Conservation (phyloP, 2,329 filamentous ascomycete species). For the Gnomoniopsis sp. region DNA sequence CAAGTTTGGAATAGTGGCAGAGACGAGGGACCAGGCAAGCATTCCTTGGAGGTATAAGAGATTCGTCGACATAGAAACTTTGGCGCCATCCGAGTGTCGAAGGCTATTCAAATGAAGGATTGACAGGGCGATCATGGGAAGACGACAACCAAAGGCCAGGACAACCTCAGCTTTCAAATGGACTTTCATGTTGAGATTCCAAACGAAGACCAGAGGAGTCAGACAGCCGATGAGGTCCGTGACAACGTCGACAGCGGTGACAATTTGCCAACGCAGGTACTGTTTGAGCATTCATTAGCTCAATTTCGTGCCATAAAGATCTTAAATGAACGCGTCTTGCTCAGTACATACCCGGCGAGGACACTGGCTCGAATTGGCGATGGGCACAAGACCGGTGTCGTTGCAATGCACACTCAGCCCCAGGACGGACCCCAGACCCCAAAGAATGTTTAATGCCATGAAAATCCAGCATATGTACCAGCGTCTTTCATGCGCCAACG, state of each 20-base stretch:
- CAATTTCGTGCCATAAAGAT: too few relatives aligned
- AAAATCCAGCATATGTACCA: constrained; percentile 13
- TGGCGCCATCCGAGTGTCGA: constrained; percentile 12
- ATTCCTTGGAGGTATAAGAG: constrained; percentile 19
- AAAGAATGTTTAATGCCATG: constrained; percentile 10
- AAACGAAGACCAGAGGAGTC: constrained; percentile 16
- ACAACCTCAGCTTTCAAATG: constrained; percentile 18
- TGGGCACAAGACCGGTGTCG: background rate
- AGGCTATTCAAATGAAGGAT: constrained; percentile 13
- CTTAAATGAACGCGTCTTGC: too few relatives aligned
- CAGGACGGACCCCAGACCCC: constrained; percentile 15
- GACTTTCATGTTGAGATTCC: constrained; percentile 18
- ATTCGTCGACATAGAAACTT: constrained; percentile 16
- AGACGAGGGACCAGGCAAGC: constrained; percentile 20
- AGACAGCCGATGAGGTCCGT: constrained; percentile 19
- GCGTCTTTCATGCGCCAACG: constrained; percentile 13
- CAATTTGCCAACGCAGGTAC: constrained; percentile 8
- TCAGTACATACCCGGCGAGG: background rate
- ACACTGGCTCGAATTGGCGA: background rate
- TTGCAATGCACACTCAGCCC: background rate
- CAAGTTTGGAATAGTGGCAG: constrained; percentile 22
- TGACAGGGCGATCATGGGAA: constrained; percentile 17
- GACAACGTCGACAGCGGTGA: constrained; percentile 14
- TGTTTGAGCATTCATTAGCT: background rate
- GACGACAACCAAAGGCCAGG: constrained; percentile 20